Percentiles rank a stretch among this genome's conserved stretches.
Evolutionary conservation across 2,329 filamentous ascomycete genomes (phyloP).

Genomic region (Beauveria sp.): DNA sequence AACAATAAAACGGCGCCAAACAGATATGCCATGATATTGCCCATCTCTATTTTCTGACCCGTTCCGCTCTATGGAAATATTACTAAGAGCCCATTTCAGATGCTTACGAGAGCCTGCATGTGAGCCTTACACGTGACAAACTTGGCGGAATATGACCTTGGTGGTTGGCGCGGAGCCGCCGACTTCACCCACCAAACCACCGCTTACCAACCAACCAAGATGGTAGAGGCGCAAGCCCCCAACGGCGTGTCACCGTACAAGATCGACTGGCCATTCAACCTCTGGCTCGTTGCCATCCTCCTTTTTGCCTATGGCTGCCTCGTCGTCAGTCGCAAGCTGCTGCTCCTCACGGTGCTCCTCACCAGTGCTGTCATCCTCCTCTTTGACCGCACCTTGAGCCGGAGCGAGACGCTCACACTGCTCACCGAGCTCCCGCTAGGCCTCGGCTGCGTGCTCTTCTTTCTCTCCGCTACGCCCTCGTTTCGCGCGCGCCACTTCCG

Average conservation of each 20-base stretch:
- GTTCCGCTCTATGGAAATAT: background rate
- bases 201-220: background rate
- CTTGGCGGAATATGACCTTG: background rate
- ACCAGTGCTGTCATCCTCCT: background rate
- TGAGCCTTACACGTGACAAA: background rate
- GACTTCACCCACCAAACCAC: background rate
- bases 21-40: background rate
- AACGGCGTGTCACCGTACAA: conserved; percentile 1
- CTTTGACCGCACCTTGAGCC: conserved; percentile 7
- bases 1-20: background rate
- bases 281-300: conserved; percentile 9
- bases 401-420: background rate
- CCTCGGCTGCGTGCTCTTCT: conserved; percentile 8
- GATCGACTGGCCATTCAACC: conserved; percentile 11
- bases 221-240: background rate
- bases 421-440: conserved; percentile 9
- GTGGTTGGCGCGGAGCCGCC: background rate
- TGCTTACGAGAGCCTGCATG: background rate
- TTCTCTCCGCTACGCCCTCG: background rate
- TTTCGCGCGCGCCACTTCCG: conserved; percentile 1
- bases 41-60: background rate
- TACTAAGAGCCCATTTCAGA: background rate
- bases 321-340: conserved; percentile 3
- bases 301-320: conserved; percentile 1
- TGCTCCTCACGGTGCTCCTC: conserved; percentile 5